Evolutionary conservation across 257 asterid species (phyloP).

Genomic region (Ajuga chamaepitys): DNA sequence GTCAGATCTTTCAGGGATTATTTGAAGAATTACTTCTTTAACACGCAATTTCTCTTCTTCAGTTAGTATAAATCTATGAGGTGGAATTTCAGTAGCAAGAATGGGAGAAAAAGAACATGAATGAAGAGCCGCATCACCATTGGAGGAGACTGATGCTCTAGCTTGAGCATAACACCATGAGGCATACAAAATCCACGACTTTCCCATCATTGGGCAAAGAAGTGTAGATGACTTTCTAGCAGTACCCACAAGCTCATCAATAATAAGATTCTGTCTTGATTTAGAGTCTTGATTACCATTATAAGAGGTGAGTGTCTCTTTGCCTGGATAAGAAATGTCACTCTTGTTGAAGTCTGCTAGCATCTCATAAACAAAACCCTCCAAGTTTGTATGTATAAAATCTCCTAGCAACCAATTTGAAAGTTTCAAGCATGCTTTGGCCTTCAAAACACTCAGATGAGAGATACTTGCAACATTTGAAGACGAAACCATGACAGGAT

Average conservation of each 20-base stretch:
- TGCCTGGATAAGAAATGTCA: conserved; percentile 36
- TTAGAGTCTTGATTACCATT: conserved; percentile 30
- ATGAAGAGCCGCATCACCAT: conserved; percentile 29
- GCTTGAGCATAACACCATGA: conserved; percentile 94
- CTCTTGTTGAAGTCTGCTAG: conserved; percentile 42
- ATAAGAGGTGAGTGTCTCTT: conserved; percentile 24
- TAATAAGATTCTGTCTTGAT: conserved; percentile 30
- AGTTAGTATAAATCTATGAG: conserved; percentile 57
- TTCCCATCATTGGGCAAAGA: conserved; percentile 91
- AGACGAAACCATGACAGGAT: conserved; percentile 51
- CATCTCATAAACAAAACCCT: conserved; percentile 48
- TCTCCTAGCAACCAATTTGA: conserved; percentile 70
- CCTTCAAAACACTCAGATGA: conserved; percentile 57
- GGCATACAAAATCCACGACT: conserved; percentile 91
- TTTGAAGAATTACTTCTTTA: conserved; percentile 39
- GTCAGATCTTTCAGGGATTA: conserved; percentile 33
- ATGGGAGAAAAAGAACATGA: conserved; percentile 60
- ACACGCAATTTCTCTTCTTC: conserved; percentile 61
- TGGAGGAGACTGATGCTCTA: conserved; percentile 43
- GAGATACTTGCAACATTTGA: conserved; percentile 34
- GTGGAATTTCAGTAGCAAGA: conserved; percentile 59
- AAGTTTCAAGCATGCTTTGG: conserved; percentile 92
- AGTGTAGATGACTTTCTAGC: conserved; percentile 64
- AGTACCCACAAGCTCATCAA: conserved; percentile 73
- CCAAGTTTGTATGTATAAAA: conserved; percentile 33